Evolutionary conservation across 805 yeast species (phyloP).

Genomic region (Gaillardinia entomophila): DNA sequence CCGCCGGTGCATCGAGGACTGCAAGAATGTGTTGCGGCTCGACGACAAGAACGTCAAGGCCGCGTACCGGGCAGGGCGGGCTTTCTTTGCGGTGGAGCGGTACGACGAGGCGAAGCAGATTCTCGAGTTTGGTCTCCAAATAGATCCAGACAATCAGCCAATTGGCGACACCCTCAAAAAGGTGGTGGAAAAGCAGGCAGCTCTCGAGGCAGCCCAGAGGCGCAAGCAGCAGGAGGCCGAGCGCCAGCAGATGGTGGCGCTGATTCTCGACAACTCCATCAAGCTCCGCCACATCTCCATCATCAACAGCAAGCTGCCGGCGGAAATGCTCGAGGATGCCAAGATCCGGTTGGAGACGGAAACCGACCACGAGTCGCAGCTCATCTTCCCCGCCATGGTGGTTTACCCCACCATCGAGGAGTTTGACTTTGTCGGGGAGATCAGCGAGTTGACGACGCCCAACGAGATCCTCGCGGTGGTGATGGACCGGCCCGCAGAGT

Average conservation of each 20-base stretch:
- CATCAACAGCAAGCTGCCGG: slow-evolving; percentile 46
- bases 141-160: slow-evolving; percentile 57
- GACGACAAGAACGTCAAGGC: slow-evolving; percentile 80
- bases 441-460: slow-evolving; percentile 68
- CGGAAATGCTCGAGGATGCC: slow-evolving; percentile 49
- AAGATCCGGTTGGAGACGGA: slow-evolving; percentile 56
- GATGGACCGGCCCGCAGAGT: slow-evolving; percentile 57
- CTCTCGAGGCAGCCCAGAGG: slow-evolving; percentile 18
- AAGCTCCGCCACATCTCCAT: slow-evolving; percentile 50
- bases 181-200: slow-evolving; percentile 33
- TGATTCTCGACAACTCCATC: slow-evolving; percentile 53
- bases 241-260: slow-evolving; percentile 35
- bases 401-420: slow-evolving; percentile 81
- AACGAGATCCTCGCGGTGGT: slow-evolving; percentile 56
- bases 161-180: slow-evolving; percentile 41
- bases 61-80: slow-evolving; percentile 75
- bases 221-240: slow-evolving; percentile 31
- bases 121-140: slow-evolving; percentile 54
- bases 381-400: slow-evolving; percentile 75
- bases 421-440: slow-evolving; percentile 73
- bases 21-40: slow-evolving; percentile 58
- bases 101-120: slow-evolving; percentile 69
- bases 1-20: slow-evolving; percentile 81
- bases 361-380: slow-evolving; percentile 65
- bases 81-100: slow-evolving; percentile 62